Conservation (phyloP, 1,139 yeast genomes). For the Eremothecium gossypii region DNA sequence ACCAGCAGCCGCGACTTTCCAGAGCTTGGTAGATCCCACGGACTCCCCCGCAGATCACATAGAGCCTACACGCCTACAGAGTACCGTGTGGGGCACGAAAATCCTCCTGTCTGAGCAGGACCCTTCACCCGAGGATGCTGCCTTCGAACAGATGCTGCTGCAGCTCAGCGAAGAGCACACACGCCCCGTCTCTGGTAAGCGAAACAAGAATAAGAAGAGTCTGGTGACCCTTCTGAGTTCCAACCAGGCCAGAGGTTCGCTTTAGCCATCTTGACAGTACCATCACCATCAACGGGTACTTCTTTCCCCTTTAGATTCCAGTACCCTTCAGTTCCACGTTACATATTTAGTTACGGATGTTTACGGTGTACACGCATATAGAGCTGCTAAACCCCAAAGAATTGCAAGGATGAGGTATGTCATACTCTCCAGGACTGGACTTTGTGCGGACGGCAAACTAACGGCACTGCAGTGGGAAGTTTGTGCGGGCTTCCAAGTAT, state of each 20-base stretch:
- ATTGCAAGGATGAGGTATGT: too few species aligned
- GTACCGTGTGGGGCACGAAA: constrained; percentile 57
- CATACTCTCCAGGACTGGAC: too few species aligned
- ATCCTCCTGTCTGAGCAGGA: constrained; percentile 34
- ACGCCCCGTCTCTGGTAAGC: not conserved
- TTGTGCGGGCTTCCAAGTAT: constrained; percentile 92
- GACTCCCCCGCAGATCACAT: constrained; percentile 1
- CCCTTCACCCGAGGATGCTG: constrained; percentile 21
- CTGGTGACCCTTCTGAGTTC: constrained; percentile 24
- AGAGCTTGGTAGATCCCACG: not conserved
- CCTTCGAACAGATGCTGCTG: constrained; percentile 25
- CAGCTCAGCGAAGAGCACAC: constrained; percentile 9
- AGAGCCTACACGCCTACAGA: constrained; percentile 19
- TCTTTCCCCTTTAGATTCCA: too few species aligned
- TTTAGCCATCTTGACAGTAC: not conserved
- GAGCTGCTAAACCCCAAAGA: too few species aligned
- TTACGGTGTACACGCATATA: not conserved
- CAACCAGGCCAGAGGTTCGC: constrained; percentile 6
- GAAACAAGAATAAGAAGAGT: constrained; percentile 19
- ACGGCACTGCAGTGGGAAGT: constrained; percentile 53
- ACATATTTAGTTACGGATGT: not conserved
- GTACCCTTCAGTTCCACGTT: too few species aligned
- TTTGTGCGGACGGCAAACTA: not conserved
- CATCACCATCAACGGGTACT: not conserved
- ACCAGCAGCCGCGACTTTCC: constrained; percentile 7